phyloP scores from a whole-genome alignment of 352 stramenopile genomes.

The Phytophthora ohioensis region DNA sequence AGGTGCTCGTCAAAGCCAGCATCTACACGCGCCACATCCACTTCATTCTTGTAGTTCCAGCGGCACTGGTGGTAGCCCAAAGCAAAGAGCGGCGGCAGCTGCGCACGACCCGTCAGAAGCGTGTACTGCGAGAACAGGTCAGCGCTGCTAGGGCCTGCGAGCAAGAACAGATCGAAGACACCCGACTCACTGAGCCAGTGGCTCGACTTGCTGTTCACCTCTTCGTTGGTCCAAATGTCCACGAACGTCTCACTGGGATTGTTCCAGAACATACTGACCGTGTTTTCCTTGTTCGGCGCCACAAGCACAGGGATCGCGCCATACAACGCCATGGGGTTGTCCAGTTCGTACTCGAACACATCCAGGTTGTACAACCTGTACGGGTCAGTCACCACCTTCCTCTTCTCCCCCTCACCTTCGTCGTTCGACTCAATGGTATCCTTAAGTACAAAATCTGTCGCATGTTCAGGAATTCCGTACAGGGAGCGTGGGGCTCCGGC shows the following conservation, averaged over 20 bases:
- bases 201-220: conserved; percentile 58
- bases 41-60: conserved; percentile 99
- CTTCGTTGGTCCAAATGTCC: conserved; percentile 90
- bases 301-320: conserved; percentile 86
- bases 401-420: conserved; percentile 20
- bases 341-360: conserved; percentile 99
- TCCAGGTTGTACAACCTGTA: conserved; percentile 99
- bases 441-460: conserved; percentile 94
- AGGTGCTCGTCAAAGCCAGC: conserved; percentile 96
- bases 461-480: conserved; percentile 99
- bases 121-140: conserved; percentile 94
- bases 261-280: conserved; percentile 98
- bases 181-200: conserved; percentile 97
- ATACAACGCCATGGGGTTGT: conserved; percentile 99
- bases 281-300: conserved; percentile 71
- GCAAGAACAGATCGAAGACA: conserved; percentile 97
- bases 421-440: conserved; percentile 82
- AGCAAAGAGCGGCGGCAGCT: conserved; percentile 96
- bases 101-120: conserved; percentile 91
- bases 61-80: conserved; percentile 99
- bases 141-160: conserved; percentile 89
- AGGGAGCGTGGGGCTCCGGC: conserved; percentile 70
- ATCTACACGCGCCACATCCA: conserved; percentile 92
- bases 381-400: conserved; percentile 86
- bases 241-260: conserved; percentile 99